Base-by-base conservation (phyloP, 108 stramenopile species). In the Stephanodiscus minutulus region DNA sequence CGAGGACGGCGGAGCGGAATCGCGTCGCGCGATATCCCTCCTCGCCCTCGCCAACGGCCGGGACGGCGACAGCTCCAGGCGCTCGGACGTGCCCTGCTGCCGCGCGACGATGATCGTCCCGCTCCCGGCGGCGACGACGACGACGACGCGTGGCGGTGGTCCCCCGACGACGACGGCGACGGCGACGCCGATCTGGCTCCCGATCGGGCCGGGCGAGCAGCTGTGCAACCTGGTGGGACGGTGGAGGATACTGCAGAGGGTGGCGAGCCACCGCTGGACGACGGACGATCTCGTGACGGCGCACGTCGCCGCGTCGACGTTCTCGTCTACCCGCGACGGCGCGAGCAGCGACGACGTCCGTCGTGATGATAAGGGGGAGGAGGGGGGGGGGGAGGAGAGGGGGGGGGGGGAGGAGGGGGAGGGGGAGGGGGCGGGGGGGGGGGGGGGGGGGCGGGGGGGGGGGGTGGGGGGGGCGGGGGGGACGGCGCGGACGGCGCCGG, bases 281-380 rank as follows among this genome's bases (percentile, higher is more conserved):
- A 91, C 90, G 27, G 90, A 91, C 62, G 90, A 91, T 70, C 50
- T 91, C 20, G 83, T 86, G 18, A 91, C 90, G 25, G 86, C 88
- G 33, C 84, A 72, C 50, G 72, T 86, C 31, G 90, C 86, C 49
- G 74, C 75, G 35, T 75, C 80, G 9, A 72, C 75, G 15, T 73
- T 64, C 60, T n/a, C n/a, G n/a, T n/a, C n/a, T n/a, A n/a, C n/a
- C n/a, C n/a, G n/a, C n/a, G n/a, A n/a, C n/a, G n/a, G n/a, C n/a
- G n/a, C n/a, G n/a, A n/a, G n/a, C n/a, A n/a, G n/a, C n/a, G n/a
- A n/a, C n/a, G n/a, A n/a, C n/a, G n/a, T n/a, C n/a, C n/a, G n/a
- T n/a, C n/a, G n/a, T n/a, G n/a, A n/a, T n/a, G n/a, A n/a, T n/a
- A n/a, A n/a, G n/a, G n/a, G n/a, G n/a, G n/a, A n/a, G n/a, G n/a